These are phyloP conservation scores for Alternaria sp. DNA, from an alignment of 2,329 filamentous ascomycete genomes.

Conservation along the genomic window DNA sequence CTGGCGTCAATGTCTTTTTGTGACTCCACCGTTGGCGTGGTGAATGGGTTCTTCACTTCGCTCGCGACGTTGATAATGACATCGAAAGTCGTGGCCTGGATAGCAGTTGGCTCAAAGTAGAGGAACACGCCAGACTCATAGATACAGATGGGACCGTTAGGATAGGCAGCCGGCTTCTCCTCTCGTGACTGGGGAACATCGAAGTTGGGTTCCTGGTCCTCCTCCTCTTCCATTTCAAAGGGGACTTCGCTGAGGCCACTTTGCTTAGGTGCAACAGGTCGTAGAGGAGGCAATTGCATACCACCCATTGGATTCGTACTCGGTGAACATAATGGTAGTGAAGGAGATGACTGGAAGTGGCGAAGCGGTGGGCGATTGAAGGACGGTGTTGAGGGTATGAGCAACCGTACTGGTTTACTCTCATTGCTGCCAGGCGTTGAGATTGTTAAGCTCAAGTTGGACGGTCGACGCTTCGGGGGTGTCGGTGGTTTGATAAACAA, in stretches of 20 bases:
- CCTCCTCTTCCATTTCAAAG: constrained; percentile 76
- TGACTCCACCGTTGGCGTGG: constrained; percentile 34
- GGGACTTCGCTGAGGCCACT: constrained; percentile 62
- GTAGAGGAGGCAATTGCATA: constrained; percentile 57
- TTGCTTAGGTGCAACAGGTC: constrained; percentile 40
- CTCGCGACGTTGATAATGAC: constrained; percentile 85
- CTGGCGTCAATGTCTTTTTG: constrained; percentile 47
- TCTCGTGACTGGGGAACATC: constrained; percentile 65
- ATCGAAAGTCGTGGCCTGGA: constrained; percentile 79
- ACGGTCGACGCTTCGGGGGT: constrained; percentile 73
- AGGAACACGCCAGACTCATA: constrained; percentile 79
- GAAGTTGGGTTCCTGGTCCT: constrained; percentile 61
- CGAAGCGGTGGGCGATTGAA: constrained; percentile 59
- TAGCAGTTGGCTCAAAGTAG: constrained; percentile 79
- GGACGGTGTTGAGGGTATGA: constrained; percentile 65
- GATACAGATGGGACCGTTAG: constrained; percentile 80
- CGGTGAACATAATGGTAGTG: constrained; percentile 62
- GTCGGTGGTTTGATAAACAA: constrained; percentile 82
- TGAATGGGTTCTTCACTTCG: constrained; percentile 80
- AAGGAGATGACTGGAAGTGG: constrained; percentile 68
- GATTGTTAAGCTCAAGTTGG: constrained; percentile 75
- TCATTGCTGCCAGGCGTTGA: constrained; percentile 67
- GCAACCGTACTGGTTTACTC: constrained; percentile 62
- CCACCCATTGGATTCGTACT: constrained; percentile 57
- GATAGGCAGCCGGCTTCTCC: constrained; percentile 80